Evolutionary conservation across 768 basidiomycete species (phyloP), one percentile per base, ranked within the genome.

Genomic region (Suillus alpinus): DNA sequence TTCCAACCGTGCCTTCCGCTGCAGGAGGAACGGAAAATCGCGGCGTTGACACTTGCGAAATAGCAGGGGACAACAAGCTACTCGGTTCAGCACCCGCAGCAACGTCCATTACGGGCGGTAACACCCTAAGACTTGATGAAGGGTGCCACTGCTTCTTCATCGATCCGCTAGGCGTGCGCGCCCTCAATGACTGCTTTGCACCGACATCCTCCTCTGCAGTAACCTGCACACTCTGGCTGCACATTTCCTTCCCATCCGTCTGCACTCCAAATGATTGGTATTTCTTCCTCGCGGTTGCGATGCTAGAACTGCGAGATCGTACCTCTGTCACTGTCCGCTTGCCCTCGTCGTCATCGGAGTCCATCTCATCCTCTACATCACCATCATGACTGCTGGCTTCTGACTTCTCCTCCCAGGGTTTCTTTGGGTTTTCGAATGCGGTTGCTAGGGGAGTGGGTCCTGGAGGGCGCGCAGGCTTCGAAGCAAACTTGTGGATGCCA

Each of bases 351-450:
- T 61, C 85, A 20, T 84, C 84, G 13, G 73, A 68, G 49, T 89
- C 87, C 4, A 81, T 82, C 59, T 89, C 87, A 64, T 89, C 89
- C 66, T 92, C 91, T 61, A 89, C 86, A 66, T 93, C 92, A 5
- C 88, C 92, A 70, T 94, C 92, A 61, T 85, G 83, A 69, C 92
- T 93, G 66, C 83, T 87, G 14, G 79, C 86, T 66, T 92, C 91
- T 23, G 76, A 74, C 63, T 76, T 77, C 26, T 85, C 75, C 73
- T 44, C 72, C 67, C 79, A 65, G 8, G 72, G 68, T 63, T 72
- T 67, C 66, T 78, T 71, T 56, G 71, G 68, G 41, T 79, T 80
- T 56, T 81, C 82, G 60, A 83, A 83, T 7, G 81, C 77, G 52
- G 86, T 83, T 6, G 80, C 79, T 5, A 78, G 76, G 52, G 82